Evolutionary conservation across 2,329 filamentous ascomycete species (phyloP).

Genomic region (Trichoderma pleuroti): DNA sequence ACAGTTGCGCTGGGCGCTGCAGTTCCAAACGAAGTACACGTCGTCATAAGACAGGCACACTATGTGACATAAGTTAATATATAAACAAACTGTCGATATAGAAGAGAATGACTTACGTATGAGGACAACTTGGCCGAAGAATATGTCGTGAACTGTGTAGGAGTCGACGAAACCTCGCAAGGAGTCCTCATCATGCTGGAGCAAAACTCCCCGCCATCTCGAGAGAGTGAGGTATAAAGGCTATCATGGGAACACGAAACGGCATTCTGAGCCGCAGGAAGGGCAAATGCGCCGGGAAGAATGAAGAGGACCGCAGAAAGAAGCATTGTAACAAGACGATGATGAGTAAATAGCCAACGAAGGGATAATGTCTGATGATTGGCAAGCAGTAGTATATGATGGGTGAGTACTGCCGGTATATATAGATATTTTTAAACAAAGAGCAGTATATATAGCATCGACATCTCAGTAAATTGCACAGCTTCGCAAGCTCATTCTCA

Average conservation of each 20-base stretch:
- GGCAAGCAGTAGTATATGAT: not conserved
- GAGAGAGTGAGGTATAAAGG: conserved; percentile 31
- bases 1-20: not conserved
- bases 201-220: conserved; percentile 30
- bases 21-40: conserved; percentile 20
- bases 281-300: conserved; percentile 1
- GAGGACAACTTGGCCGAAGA: conserved; percentile 31
- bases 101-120: conserved; percentile 26
- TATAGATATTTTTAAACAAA: not conserved
- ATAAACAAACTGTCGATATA: no score
- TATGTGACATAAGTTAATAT: not conserved
- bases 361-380: not conserved
- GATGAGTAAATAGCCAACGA: not conserved
- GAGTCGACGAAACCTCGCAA: conserved; percentile 25
- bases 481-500: not conserved
- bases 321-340: conserved; percentile 1
- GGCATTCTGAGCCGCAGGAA: conserved; percentile 13
- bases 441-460: not conserved
- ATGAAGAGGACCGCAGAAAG: not conserved
- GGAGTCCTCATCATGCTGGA: conserved; percentile 28
- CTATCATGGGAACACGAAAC: conserved; percentile 28
- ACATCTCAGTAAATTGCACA: not conserved
- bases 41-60: conserved; percentile 28
- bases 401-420: not conserved
- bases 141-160: conserved; percentile 29